Conservation (phyloP, 1,284 basidiomycete genomes). For the Takashimella koratensis region DNA sequence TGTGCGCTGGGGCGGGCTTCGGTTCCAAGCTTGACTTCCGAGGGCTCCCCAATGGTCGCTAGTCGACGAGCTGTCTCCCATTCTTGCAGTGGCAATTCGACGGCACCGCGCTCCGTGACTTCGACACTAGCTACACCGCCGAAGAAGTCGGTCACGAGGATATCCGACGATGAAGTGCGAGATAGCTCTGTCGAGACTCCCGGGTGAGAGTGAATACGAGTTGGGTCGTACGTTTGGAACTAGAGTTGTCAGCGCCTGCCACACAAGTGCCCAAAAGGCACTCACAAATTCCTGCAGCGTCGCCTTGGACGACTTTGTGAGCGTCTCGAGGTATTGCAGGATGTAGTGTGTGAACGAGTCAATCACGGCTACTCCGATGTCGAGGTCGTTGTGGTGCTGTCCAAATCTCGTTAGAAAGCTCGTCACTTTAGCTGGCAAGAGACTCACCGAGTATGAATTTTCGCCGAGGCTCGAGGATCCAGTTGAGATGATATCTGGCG, state of each 20-base stretch:
- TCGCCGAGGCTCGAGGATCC: conserved; percentile 84
- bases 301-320: conserved; percentile 80
- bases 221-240: conserved; percentile 76
- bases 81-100: neutral
- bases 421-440: too few relatives aligned
- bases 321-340: conserved; percentile 83
- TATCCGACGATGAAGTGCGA: conserved; percentile 56
- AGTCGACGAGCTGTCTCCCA: neutral
- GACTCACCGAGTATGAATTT: conserved; percentile 85
- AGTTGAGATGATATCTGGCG: conserved; percentile 90
- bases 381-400: conserved; percentile 88
- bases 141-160: conserved; percentile 90
- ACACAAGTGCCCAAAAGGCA: conserved; percentile 11
- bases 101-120: conserved; percentile 21
- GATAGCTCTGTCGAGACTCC: conserved; percentile 86
- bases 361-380: conserved; percentile 93
- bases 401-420: too few relatives aligned
- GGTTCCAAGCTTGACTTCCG: neutral
- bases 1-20: neutral
- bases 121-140: conserved; percentile 87
- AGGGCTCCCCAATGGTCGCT: neutral
- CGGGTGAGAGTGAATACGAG: conserved; percentile 74
- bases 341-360: conserved; percentile 92
- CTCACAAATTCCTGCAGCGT: conserved; percentile 82
- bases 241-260: conserved; percentile 47